Conservation (phyloP, 805 yeast species). For the Candida schatavii region DNA sequence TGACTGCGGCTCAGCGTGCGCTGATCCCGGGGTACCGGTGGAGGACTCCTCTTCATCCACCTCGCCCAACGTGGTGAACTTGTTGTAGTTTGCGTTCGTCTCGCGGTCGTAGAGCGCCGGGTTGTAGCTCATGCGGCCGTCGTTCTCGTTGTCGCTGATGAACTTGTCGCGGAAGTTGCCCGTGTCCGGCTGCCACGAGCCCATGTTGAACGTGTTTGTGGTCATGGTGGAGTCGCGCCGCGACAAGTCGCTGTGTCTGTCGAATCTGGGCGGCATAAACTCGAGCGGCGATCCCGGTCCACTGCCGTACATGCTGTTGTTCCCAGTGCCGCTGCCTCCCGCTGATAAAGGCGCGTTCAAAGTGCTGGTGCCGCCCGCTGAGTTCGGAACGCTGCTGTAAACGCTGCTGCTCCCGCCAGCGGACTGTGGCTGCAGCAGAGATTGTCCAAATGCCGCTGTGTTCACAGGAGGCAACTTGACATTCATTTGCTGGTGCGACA, state of each 20-base stretch:
- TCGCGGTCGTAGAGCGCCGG: neutral
- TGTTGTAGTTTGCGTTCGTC: conserved; percentile 21
- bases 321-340: no score
- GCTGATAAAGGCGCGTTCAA: neutral
- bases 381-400: neutral
- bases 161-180: conserved; percentile 47
- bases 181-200: conserved; percentile 61
- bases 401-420: conserved; percentile 1
- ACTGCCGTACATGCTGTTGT: conserved; percentile 1
- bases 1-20: neutral
- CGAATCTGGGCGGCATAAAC: conserved; percentile 1
- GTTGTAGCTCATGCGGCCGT: conserved; percentile 25
- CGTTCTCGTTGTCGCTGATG: conserved; percentile 43
- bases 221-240: conserved; percentile 35
- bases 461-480: neutral
- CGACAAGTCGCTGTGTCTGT: conserved; percentile 11
- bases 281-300: neutral
- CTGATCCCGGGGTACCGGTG: neutral
- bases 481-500: neutral
- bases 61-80: conserved; percentile 28
- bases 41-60: neutral
- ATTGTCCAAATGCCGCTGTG: no score
- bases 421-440: neutral
- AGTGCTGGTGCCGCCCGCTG: neutral
- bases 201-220: conserved; percentile 40